phyloP scores from a whole-genome alignment of 768 basidiomycete genomes.

The Sarcomyxa edulis region DNA sequence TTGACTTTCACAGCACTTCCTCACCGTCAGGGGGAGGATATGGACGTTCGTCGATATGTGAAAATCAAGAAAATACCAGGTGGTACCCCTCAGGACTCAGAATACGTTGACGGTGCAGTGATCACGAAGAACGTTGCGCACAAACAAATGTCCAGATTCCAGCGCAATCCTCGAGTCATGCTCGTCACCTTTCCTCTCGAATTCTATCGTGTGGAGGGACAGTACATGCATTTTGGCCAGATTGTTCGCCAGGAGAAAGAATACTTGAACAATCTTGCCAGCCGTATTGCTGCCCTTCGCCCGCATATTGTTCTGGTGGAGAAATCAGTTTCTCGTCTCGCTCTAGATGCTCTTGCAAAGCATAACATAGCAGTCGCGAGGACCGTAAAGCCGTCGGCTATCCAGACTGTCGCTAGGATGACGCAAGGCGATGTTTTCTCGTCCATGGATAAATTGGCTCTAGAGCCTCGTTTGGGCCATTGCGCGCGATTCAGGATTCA shows the following conservation, averaged over 20 bases:
- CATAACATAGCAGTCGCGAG: conserved; percentile 89
- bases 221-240: conserved; percentile 90
- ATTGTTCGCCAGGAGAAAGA: conserved; percentile 91
- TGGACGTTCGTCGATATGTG: conserved; percentile 92
- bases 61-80: conserved; percentile 99
- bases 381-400: conserved; percentile 81
- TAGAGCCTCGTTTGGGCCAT: conserved; percentile 86
- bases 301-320: conserved; percentile 93
- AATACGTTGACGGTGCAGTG: conserved; percentile 94
- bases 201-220: conserved; percentile 87
- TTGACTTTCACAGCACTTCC: conserved; percentile 68
- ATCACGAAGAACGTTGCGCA: conserved; percentile 98
- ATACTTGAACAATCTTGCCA: conserved; percentile 82
- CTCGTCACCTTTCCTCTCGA: conserved; percentile 93
- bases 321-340: conserved; percentile 85
- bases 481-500: conserved; percentile 83
- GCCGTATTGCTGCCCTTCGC: conserved; percentile 83
- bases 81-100: conserved; percentile 85
- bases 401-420: conserved; percentile 87
- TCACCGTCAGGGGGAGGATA: conserved; percentile 82
- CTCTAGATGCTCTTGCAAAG: conserved; percentile 79
- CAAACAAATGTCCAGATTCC: conserved; percentile 83
- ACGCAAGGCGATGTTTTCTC: conserved; percentile 94
- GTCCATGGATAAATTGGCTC: conserved; percentile 88
- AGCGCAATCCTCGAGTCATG: conserved; percentile 91